These are phyloP conservation scores for Candida broadrunensis DNA, from an alignment of 805 yeast species.

Conservation along the genomic window DNA sequence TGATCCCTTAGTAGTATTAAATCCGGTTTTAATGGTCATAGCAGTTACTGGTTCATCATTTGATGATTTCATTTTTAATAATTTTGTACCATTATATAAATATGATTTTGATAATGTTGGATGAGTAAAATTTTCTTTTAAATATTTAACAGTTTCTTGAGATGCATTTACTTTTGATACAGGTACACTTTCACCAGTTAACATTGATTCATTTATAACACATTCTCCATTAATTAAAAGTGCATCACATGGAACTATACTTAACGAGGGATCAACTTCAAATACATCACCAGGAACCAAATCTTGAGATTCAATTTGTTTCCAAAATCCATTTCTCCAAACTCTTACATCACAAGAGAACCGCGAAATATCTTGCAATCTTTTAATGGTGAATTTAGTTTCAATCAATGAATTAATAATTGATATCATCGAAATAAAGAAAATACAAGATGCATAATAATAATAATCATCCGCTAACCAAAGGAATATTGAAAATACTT, in stretches of 20 bases:
- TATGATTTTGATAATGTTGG: constrained; percentile 70
- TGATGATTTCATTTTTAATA: constrained; percentile 76
- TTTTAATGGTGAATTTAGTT: constrained; percentile 68
- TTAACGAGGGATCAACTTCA: constrained; percentile 83
- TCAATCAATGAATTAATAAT: constrained; percentile 81
- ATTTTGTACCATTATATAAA: constrained; percentile 84
- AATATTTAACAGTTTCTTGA: constrained; percentile 54
- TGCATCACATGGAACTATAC: constrained; percentile 84
- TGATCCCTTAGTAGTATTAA: constrained; percentile 93
- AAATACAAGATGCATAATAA: constrained; percentile 91
- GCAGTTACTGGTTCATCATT: constrained; percentile 80
- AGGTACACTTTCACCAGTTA: constrained; percentile 98
- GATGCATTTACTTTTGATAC: constrained; percentile 76
- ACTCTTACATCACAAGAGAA: constrained; percentile 83
- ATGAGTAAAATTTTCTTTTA: constrained; percentile 62
- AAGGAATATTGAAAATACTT: constrained; percentile 82
- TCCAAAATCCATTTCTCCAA: constrained; percentile 92
- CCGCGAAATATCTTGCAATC: constrained; percentile 71
- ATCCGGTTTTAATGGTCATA: constrained; percentile 84
- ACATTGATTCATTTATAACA: constrained; percentile 95
- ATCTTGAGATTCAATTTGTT: constrained; percentile 67
- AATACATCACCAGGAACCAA: constrained; percentile 95
- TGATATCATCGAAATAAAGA: constrained; percentile 78
- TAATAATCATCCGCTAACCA: constrained; percentile 93
- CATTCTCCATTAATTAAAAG: constrained; percentile 86